Evolutionary conservation across 2,329 filamentous ascomycete genomes (phyloP), one percentile per base, ranked within the genome.

Genomic region (Phialocephala subalpina): DNA sequence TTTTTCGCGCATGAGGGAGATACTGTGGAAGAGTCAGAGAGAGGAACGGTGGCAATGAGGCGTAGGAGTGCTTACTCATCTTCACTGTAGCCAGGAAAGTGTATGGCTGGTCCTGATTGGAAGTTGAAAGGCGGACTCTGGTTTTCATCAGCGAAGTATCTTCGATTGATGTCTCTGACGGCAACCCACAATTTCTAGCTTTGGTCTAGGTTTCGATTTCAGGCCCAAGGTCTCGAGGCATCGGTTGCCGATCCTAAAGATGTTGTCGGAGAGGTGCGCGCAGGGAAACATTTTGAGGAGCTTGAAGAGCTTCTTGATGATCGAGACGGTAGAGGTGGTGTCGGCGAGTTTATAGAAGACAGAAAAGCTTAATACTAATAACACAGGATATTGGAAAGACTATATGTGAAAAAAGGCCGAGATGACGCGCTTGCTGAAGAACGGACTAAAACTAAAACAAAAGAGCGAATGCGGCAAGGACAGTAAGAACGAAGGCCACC

Each of bases 61-160:
- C n/a, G 47, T 22, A 14, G 42, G 49, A 35, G 6, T 36, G 79
- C 86, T 77, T 81, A 88, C 86, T 90, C 86, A 70, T 88, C 84
- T 69, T 86, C 81, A 55, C 83, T 84, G 49, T 88, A 79, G 45
- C 86, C 87, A 2, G 85, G 85, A 16, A 89, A 77, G 52, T 77
- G 77, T 47, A 84, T 79, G n/a, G 80, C 77, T 73, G 87, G 72
- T 5, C 73, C 84, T 65, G 82, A 82, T 73, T 84, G 84, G 73
- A 88, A 84, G 74, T 88, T 81, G 77, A 86, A 89, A 0, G 87
- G 87, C 11, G 82, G 82, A 58, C 86, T 88, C 86, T 88, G 66
- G n/a, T 52, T 27, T 18, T 12, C 56, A 69, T 77, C 18, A 7
- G n/a, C n/a, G 16, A 16, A 9, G 12, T 25, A 12, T 25, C 16